Evolutionary conservation across 225 moss, liverwort and hornwort genomes (phyloP).

Genomic region (Rhytidiadelphus loreus): DNA sequence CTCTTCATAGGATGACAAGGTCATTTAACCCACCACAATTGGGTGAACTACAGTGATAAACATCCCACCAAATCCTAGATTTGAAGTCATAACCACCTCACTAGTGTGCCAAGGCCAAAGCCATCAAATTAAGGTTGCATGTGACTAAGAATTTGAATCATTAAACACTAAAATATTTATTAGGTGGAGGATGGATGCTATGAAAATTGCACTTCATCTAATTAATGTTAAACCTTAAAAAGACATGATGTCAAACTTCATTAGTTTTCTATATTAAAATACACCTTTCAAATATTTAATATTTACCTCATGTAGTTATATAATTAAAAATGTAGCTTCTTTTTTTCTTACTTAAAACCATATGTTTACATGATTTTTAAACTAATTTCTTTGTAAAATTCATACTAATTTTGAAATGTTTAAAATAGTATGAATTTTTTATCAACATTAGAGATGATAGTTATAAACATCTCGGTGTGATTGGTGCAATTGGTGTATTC

Average conservation of each 20-base stretch:
- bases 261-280: neutral
- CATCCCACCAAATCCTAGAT: fast-evolving
- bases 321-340: neutral
- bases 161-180: neutral
- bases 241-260: neutral
- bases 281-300: neutral
- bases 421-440: neutral
- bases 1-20: fast-evolving
- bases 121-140: fast-evolving
- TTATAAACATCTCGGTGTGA: neutral
- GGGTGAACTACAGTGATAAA: neutral
- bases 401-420: neutral
- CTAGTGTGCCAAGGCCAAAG: neutral
- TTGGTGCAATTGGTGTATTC: neutral
- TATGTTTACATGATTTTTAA: neutral
- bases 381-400: neutral
- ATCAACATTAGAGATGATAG: neutral
- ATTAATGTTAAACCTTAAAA: fast-evolving
- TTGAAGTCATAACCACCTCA: neutral
- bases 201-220: neutral
- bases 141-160: neutral
- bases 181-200: neutral
- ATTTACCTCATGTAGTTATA: neutral
- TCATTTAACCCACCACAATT: too few relatives aligned
- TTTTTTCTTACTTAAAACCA: neutral